Conservation (phyloP, 257 asterid genomes). For the Przewalskia tangutica region DNA sequence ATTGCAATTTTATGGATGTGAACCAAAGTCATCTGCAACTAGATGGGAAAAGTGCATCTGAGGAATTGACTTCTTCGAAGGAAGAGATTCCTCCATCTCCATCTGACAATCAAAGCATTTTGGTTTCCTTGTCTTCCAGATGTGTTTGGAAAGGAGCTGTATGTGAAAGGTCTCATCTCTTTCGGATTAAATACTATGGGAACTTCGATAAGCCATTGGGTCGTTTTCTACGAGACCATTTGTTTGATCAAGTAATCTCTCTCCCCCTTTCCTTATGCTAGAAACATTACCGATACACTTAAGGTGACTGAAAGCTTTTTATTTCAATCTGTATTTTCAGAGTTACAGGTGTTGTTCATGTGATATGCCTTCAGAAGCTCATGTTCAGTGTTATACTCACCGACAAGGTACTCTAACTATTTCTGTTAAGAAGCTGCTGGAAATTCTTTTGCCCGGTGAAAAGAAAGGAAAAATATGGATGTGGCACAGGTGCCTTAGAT, state of each 20-base stretch:
- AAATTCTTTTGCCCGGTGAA: conserved; percentile 67
- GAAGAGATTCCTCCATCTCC: conserved; percentile 86
- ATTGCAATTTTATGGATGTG: conserved; percentile 19
- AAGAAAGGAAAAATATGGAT: conserved; percentile 93
- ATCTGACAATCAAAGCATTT: conserved; percentile 84
- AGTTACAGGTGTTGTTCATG: conserved; percentile 70
- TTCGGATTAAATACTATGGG: conserved; percentile 85
- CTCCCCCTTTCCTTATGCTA: conserved; percentile 9
- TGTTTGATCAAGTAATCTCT: conserved; percentile 75
- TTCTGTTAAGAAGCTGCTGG: conserved; percentile 81
- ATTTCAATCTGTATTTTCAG: conserved; percentile 30
- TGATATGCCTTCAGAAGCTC: conserved; percentile 94
- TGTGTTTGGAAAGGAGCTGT: conserved; percentile 96
- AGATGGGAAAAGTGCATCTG: conserved; percentile 28
- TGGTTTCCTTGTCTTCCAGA: conserved; percentile 83
- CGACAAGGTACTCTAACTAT: conserved; percentile 92
- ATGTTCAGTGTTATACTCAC: conserved; percentile 92
- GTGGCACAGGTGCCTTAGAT: conserved; percentile 98
- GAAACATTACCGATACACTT: background rate
- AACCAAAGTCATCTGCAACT: conserved; percentile 16
- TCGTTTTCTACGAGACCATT: conserved; percentile 78
- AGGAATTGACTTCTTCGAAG: conserved; percentile 37
- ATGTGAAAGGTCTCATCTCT: conserved; percentile 84
- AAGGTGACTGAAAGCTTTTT: background rate
- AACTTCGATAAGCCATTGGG: conserved; percentile 91